Conservation (phyloP, 768 basidiomycete species). For the Pleurotus sapidus region DNA sequence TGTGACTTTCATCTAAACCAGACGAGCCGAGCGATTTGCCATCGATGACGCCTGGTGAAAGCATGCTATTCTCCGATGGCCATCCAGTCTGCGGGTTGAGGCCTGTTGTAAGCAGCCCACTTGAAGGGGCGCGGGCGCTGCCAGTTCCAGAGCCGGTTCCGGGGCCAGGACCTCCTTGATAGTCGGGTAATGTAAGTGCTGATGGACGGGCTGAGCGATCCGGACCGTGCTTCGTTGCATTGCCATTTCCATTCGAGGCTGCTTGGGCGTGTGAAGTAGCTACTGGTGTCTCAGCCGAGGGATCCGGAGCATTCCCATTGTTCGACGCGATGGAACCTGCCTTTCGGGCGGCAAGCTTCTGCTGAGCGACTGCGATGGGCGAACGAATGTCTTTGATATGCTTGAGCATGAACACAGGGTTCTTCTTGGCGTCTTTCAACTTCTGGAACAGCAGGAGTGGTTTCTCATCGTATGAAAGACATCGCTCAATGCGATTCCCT, state of each 20-base stretch:
- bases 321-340: conserved; percentile 55
- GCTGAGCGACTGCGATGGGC: conserved; percentile 94
- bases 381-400: conserved; percentile 97
- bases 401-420: conserved; percentile 98
- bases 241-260: conserved; percentile 15
- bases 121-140: neutral
- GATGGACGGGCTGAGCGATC: conserved; percentile 57
- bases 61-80: conserved; percentile 64
- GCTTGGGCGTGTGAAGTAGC: conserved; percentile 42
- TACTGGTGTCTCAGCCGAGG: conserved; percentile 26
- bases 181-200: conserved; percentile 66
- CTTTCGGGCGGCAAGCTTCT: conserved; percentile 90
- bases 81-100: conserved; percentile 70
- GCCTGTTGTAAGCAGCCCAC: conserved; percentile 40
- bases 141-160: conserved; percentile 27
- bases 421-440: conserved; percentile 95
- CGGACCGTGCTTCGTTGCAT: neutral
- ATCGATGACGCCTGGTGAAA: conserved; percentile 43
- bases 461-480: conserved; percentile 97
- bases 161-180: conserved; percentile 37
- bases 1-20: conserved; percentile 25
- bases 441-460: conserved; percentile 96
- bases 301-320: conserved; percentile 22
- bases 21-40: conserved; percentile 30
- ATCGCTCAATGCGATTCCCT: conserved; percentile 86